Evolutionary conservation across 768 basidiomycete species (phyloP).

Genomic region (Podaxis carcinomalis): DNA sequence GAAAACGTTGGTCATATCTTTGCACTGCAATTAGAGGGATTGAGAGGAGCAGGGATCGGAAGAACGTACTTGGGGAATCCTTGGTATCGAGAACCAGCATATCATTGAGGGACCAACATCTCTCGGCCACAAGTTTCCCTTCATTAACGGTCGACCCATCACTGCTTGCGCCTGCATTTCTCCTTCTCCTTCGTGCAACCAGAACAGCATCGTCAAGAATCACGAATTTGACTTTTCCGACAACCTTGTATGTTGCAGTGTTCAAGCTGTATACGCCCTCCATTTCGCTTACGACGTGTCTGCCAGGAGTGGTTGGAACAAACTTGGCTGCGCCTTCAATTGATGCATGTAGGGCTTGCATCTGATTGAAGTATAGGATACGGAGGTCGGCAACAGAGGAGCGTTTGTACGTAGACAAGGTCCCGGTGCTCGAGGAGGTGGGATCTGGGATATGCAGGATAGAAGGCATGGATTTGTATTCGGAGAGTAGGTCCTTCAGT

Average conservation of each 20-base stretch:
- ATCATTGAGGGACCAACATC: constrained; percentile 90
- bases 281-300: constrained; percentile 87
- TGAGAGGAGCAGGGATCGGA: constrained; percentile 4
- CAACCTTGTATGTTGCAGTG: constrained; percentile 91
- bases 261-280: constrained; percentile 82
- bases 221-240: constrained; percentile 84
- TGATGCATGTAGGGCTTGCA: constrained; percentile 83
- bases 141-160: constrained; percentile 44
- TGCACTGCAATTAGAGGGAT: neutral
- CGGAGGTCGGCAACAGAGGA: constrained; percentile 96
- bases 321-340: constrained; percentile 96
- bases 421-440: constrained; percentile 48
- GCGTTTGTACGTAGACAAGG: constrained; percentile 49
- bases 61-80: constrained; percentile 76
- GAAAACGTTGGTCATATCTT: constrained; percentile 92
- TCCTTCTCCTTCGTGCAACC: constrained; percentile 73
- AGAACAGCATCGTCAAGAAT: constrained; percentile 89
- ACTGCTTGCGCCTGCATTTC: constrained; percentile 48
- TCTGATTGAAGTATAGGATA: constrained; percentile 90
- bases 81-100: constrained; percentile 96
- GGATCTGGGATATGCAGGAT: constrained; percentile 87
- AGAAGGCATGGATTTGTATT: constrained; percentile 96
- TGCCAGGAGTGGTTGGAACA: constrained; percentile 83
- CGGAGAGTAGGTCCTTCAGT: constrained; percentile 87
- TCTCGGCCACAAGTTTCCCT: constrained; percentile 86